Percentiles rank a stretch among this genome's conserved stretches.
Evolutionary conservation across 768 basidiomycete species (phyloP).

Genomic region (Zangia roseola): DNA sequence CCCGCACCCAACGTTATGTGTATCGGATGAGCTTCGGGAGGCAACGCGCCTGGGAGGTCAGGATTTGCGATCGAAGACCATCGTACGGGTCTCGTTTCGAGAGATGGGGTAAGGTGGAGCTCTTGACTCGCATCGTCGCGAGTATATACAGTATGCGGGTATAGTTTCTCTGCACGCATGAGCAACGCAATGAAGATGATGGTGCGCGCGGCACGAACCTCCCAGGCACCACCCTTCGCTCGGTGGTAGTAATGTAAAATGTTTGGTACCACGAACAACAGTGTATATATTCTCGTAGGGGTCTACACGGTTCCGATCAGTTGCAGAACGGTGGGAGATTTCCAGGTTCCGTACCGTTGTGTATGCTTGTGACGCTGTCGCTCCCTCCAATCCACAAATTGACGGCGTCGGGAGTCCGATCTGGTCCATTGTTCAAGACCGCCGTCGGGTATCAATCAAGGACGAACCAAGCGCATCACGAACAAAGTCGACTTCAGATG

Average conservation of each 20-base stretch:
- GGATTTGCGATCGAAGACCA: slow-evolving; percentile 82
- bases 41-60: slow-evolving; percentile 42
- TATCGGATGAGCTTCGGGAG: slow-evolving; percentile 60
- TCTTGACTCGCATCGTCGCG: slow-evolving; percentile 30
- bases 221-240: slow-evolving; percentile 83
- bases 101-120: slow-evolving; percentile 34
- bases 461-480: slow-evolving; percentile 72
- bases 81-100: slow-evolving; percentile 49
- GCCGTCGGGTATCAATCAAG: background rate
- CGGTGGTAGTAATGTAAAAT: slow-evolving; percentile 84
- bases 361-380: slow-evolving; percentile 78
- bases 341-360: slow-evolving; percentile 58
- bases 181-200: slow-evolving; percentile 1
- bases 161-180: slow-evolving; percentile 48
- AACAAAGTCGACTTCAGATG: slow-evolving; percentile 69
- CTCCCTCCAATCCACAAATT: slow-evolving; percentile 91
- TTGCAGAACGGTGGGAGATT: background rate
- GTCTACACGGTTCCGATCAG: slow-evolving; percentile 40
- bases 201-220: slow-evolving; percentile 48
- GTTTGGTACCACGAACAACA: slow-evolving; percentile 80
- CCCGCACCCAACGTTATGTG: slow-evolving; percentile 65
- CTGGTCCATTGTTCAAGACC: slow-evolving; percentile 31
- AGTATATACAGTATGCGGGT: slow-evolving; percentile 66
- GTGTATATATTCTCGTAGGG: slow-evolving; percentile 95
- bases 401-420: slow-evolving; percentile 76